Evolutionary conservation across 352 stramenopile species (phyloP), one percentile per base, ranked within the genome.

Genomic region (Globisporangium apiculatum): DNA sequence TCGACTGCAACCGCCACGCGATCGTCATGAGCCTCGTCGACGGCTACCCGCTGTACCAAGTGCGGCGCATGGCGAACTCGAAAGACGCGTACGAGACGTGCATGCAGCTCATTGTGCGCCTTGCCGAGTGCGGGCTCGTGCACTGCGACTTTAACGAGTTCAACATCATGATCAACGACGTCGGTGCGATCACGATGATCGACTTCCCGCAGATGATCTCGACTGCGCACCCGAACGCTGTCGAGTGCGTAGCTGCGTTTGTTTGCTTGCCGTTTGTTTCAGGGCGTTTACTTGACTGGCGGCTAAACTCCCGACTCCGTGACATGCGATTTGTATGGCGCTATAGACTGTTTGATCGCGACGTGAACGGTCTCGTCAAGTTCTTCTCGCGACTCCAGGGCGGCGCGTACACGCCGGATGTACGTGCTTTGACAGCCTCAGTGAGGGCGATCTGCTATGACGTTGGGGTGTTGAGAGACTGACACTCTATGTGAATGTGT

Each of bases 131-230:
- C 72, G 98, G 98, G 17, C 82, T 99, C 35, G 95, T 99, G 14
- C 98, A 99, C 79, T 99, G 98, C 69, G 98, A 99, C 75, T 98
- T 99, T 68, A 99, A 99, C 83, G 98, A 99, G 78, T 99, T 99
- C 77, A 99, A 99, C 76, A 87, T 99, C 52, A 98, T 99, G 89
- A 94, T 99, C 31, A 89, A 97, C 72, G 79, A 95, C 50, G 68
- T 74, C 43, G 78, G 88, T 54, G 87, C 96, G 69, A 89, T 99
- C 15, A 99, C 97, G 14, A 96, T 99, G 71, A 99, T 99, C 76
- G 98, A 99, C 87, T 99, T 99, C 72, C 98, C 98, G 11, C 98
- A 99, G 81, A 99, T 99, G 97, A 97, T 99, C 53, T 98, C 91
- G 8, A 99, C 94, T 2, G 91, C 84, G 31, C 98, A 99, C 73